Evolutionary conservation across 352 stramenopile genomes (phyloP), one percentile per base, ranked within the genome.

Genomic region (Phytopythium aichiense): DNA sequence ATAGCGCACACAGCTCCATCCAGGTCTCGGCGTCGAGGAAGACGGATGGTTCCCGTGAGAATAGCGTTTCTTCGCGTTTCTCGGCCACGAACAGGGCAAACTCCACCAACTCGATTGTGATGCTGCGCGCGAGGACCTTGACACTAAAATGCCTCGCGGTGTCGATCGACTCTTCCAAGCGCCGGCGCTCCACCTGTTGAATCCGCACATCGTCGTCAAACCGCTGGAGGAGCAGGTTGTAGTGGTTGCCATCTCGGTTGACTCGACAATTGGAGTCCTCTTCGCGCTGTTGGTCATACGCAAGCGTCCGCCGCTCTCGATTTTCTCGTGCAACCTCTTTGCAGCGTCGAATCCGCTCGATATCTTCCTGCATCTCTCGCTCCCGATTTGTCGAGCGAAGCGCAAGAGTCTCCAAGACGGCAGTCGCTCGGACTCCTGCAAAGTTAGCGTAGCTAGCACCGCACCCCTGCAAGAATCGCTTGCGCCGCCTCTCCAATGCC

Each of bases 241-340:
- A 89, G 49, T 58, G 64, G 20, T 64, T 74, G 22, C 69, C 70
- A 61, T 92, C 83, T n/a, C 75, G 75, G 31, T 84, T 72, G 20
- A 91, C 67, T 16, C 73, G 71, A 18, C 75, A 66, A 12, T 76
- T 50, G 1, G 50, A 60, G 48, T 92, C 83, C 22, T 67, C 63
- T 38, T 81, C 68, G 13, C 76, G 63, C 30, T 89, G 83, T 16
- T 77, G 73, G 3, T 64, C 53, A 51, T 94, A 92, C 28, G 74
- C 68, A 58, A 68, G 61, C 35, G 76, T 66, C 9, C 83, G 80
- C 51, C 73, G 68, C 11, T 61, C 55, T 13, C 83, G 71, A 46
- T 94, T 94, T 64, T 88, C 81, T 0, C 61, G 63, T 40, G 72
- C 75, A 55, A 94, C 71, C 25, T 87, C 70, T 52, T 90, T 91